These are phyloP conservation scores for Glycine tomentella DNA, from an alignment of 306 rosid species.

Conservation along the genomic window DNA sequence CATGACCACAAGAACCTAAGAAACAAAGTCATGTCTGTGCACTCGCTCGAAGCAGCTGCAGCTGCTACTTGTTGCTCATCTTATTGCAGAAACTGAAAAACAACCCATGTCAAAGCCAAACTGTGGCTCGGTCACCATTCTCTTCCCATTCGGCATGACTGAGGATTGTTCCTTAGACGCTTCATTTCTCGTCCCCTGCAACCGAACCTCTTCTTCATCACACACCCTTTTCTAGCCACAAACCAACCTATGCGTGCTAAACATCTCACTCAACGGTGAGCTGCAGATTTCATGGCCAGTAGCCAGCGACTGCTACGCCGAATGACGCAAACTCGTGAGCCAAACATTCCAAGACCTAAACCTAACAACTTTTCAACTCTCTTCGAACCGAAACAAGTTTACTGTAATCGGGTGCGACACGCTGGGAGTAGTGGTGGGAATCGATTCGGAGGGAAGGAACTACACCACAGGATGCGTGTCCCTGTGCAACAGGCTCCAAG, in stretches of 20 bases:
- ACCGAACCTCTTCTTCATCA: not conserved
- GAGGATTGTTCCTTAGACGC: slow-evolving; percentile 33
- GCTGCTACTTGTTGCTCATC: not conserved
- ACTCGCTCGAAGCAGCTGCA: not conserved
- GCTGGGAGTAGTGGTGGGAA: too few species aligned
- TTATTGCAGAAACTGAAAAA: slow-evolving; percentile 2
- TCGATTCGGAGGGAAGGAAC: too few species aligned
- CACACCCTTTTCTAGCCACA: not conserved
- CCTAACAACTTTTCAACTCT: slow-evolving; percentile 9
- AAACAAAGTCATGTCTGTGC: not conserved
- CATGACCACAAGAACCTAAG: not conserved
- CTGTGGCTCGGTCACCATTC: slow-evolving; percentile 38
- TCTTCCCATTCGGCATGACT: slow-evolving; percentile 46
- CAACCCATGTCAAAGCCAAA: not conserved
- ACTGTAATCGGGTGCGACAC: too few species aligned
- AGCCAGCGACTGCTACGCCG: slow-evolving; percentile 28
- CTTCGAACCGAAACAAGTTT: slow-evolving; percentile 45
- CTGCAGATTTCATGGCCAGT: slow-evolving; percentile 29
- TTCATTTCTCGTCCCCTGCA: slow-evolving; percentile 42
- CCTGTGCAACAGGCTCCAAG: not conserved
- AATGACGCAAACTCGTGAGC: not conserved
- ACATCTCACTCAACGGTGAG: slow-evolving; percentile 49
- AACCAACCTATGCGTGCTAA: not conserved
- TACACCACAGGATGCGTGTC: slow-evolving; percentile 52
- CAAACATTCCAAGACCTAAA: not conserved